Base-by-base conservation (phyloP, 345 rosid genomes). In the Murraya paniculata region DNA sequence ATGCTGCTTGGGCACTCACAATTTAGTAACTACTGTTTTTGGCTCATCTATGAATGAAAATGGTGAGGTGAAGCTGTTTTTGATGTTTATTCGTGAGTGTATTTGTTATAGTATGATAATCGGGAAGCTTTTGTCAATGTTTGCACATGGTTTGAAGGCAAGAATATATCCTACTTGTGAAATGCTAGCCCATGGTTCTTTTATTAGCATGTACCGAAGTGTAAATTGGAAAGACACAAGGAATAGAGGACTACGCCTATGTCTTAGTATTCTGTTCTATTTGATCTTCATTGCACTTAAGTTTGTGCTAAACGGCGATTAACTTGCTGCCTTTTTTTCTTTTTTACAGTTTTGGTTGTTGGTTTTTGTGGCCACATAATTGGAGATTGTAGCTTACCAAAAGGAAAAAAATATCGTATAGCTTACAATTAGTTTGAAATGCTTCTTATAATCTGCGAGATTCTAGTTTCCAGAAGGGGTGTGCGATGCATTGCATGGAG, bases 91-190 rank as follows among this genome's bases (percentile, higher is more conserved):
- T 22, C 50, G 9, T n/a, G 9, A 21, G 3, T 5, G 24, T 22
- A 4, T 58, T 73, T 36, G 22, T 8, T 73, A n/a, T 73, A 35
- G 16, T 72, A 58, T n/a, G 76, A 22, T 36, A 24, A 56, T 58
- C 31, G 0, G 24, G 31, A 72, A 56, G 2, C 22, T 55, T 41
- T 69, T n/a, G 64, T 30, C 71, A 45, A 59, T 16, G 28, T 19
- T 33, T 35, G 68, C 35, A 41, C 31, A 2, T 55, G 7, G 70
- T 27, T 31, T 48, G 82, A 74, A 79, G 82, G 38, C 62, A 74
- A 74, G 71, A 68, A 79, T 79, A 25, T 21, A 56, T 67, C 60
- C 69, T 41, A 57, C 64, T 7, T 65, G 30, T 64, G 56, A 30
- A 31, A 71, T 33, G 75, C 22, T 71, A 30, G 24, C 11, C 45